Evolutionary conservation across 768 basidiomycete species (phyloP).

Genomic region (Tricholoma terreum): DNA sequence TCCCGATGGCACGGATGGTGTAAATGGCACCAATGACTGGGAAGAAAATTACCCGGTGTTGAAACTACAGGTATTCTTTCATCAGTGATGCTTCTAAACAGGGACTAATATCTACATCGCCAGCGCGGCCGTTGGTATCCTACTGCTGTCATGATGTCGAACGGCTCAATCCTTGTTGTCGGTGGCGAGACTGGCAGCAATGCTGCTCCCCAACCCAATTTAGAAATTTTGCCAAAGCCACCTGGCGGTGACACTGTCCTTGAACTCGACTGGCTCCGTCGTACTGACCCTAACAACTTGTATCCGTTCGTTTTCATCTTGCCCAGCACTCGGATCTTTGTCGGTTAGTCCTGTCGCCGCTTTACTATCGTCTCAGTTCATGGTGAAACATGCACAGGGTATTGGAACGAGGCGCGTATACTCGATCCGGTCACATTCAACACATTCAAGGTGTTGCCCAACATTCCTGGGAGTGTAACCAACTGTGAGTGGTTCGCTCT

Average conservation of each 20-base stretch:
- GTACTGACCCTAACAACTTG: constrained; percentile 78
- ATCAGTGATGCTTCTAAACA: background rate
- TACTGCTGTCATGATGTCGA: constrained; percentile 62
- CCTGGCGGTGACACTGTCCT: constrained; percentile 58
- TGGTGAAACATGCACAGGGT: constrained; percentile 38
- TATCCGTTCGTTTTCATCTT: constrained; percentile 77
- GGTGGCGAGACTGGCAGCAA: constrained; percentile 77
- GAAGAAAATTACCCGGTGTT: constrained; percentile 63
- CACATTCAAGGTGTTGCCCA: constrained; percentile 59
- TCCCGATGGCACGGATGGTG: constrained; percentile 63
- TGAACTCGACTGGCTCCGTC: constrained; percentile 60
- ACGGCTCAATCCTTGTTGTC: constrained; percentile 70
- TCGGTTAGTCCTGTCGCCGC: constrained; percentile 42
- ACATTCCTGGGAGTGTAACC: constrained; percentile 72
- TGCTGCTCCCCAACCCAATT: constrained; percentile 58
- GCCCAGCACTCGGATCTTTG: constrained; percentile 66
- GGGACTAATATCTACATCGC: background rate
- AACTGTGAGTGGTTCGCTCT: constrained; percentile 40
- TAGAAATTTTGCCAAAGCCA: constrained; percentile 71
- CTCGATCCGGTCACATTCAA: constrained; percentile 63
- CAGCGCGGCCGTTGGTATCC: constrained; percentile 74
- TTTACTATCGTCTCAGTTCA: background rate
- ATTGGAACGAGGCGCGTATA: constrained; percentile 81
- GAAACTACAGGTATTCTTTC: constrained; percentile 50
- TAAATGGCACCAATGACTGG: constrained; percentile 78